These are phyloP conservation scores for Epichloe gansuensis DNA, from an alignment of 2,329 filamentous ascomycete genomes.

Conservation along the genomic window DNA sequence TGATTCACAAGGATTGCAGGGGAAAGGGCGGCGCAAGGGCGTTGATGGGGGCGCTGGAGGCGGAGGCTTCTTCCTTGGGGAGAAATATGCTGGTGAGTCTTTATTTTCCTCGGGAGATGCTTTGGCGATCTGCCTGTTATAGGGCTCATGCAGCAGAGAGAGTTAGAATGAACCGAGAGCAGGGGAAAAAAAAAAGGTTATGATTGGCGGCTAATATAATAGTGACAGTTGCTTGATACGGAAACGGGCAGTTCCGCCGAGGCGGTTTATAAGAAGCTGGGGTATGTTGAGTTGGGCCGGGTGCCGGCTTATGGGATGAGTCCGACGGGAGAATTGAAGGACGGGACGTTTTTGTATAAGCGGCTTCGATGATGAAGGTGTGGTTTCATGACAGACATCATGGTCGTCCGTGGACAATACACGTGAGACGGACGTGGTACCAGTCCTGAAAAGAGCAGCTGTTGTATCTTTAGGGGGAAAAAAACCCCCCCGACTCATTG, in stretches of 20 bases:
- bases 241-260: slow-evolving; percentile 40
- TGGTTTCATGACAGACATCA: background rate
- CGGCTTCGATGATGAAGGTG: slow-evolving; percentile 23
- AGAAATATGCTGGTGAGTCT: slow-evolving; percentile 39
- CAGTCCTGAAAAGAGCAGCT: too few species aligned
- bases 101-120: background rate
- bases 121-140: background rate
- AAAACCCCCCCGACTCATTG: too few species aligned
- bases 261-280: slow-evolving; percentile 39
- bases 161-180: too few species aligned
- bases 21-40: slow-evolving; percentile 36
- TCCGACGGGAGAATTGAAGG: slow-evolving; percentile 34
- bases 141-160: too few species aligned
- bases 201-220: background rate
- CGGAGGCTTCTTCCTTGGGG: slow-evolving; percentile 34
- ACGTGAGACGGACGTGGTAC: too few species aligned
- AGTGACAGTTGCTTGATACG: slow-evolving; percentile 35
- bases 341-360: slow-evolving; percentile 47
- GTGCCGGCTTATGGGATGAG: slow-evolving; percentile 41
- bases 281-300: slow-evolving; percentile 41
- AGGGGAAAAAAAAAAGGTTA: too few species aligned
- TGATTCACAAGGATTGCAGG: slow-evolving; percentile 40
- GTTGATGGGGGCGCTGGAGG: slow-evolving; percentile 42
- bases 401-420: too few species aligned
- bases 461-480: too few species aligned